These are phyloP conservation scores for Tolypocladium cylindrosporum DNA, from an alignment of 2,329 filamentous ascomycete species.

Conservation along the genomic window DNA sequence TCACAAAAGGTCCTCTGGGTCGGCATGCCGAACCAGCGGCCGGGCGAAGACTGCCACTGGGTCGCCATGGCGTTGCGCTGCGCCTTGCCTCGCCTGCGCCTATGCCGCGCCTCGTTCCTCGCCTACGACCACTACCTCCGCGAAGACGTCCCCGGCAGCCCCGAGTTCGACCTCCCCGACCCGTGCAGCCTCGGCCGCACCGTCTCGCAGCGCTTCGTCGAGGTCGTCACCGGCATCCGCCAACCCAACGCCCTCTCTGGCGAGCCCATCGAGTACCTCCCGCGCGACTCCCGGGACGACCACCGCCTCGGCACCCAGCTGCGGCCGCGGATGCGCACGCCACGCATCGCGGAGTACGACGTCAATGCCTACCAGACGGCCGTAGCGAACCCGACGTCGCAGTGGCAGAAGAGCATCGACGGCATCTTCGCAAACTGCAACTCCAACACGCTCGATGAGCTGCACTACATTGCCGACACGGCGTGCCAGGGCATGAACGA, in stretches of 20 bases:
- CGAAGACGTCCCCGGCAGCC: conserved; percentile 16
- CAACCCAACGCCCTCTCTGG: conserved; percentile 25
- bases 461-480: conserved; percentile 33
- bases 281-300: conserved; percentile 16
- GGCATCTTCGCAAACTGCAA: conserved; percentile 34
- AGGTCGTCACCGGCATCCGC: conserved; percentile 29
- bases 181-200: conserved; percentile 28
- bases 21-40: conserved; percentile 31
- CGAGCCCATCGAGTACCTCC: conserved; percentile 23
- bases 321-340: conserved; percentile 12
- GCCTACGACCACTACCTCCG: conserved; percentile 31
- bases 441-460: conserved; percentile 29
- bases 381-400: conserved; percentile 29
- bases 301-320: conserved; percentile 11
- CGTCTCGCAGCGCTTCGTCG: conserved; percentile 35
- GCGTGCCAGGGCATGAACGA: conserved; percentile 33
- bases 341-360: conserved; percentile 23
- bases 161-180: conserved; percentile 30
- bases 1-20: conserved; percentile 31
- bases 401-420: conserved; percentile 33
- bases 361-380: conserved; percentile 24
- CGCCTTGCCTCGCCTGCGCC: conserved; percentile 21
- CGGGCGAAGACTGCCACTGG: conserved; percentile 26
- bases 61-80: conserved; percentile 31
- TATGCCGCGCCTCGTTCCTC: conserved; percentile 33